Evolutionary conservation across 2,329 filamentous ascomycete genomes (phyloP).

Genomic region (Xylariaceae sp.): DNA sequence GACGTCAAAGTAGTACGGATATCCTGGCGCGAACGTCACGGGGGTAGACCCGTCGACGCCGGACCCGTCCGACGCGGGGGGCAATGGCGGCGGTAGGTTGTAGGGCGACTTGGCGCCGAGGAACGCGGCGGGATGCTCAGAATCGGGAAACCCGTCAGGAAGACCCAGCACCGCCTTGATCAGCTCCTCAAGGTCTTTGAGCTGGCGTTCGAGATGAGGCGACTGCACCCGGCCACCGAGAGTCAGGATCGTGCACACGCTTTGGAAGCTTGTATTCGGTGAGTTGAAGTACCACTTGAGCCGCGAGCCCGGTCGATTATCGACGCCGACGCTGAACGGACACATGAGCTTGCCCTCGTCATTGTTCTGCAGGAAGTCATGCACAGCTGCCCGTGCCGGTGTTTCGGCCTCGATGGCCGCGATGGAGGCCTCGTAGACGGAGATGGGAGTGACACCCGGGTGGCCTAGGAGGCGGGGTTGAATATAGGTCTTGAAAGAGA

Average conservation of each 20-base stretch:
- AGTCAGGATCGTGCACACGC: constrained; percentile 12
- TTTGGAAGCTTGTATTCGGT: constrained; percentile 12
- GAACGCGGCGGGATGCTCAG: constrained; percentile 1
- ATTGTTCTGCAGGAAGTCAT: constrained; percentile 5
- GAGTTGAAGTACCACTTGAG: constrained; percentile 14
- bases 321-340: constrained; percentile 11
- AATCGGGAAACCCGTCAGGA: constrained; percentile 9
- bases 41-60: constrained; percentile 1
- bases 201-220: constrained; percentile 2
- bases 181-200: constrained; percentile 6
- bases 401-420: constrained; percentile 3
- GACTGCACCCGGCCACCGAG: constrained; percentile 8
- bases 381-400: neutral
- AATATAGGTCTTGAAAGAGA: constrained; percentile 9
- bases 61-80: neutral
- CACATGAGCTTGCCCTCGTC: constrained; percentile 4
- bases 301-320: constrained; percentile 5
- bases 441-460: neutral
- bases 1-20: constrained; percentile 14
- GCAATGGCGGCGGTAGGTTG: constrained; percentile 1
- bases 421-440: neutral
- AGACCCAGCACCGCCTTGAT: constrained; percentile 8
- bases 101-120: neutral
- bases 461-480: constrained; percentile 4
- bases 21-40: constrained; percentile 4